Conservation (phyloP, 176 grass and related monocot species). For the Ensete ventricosum region DNA sequence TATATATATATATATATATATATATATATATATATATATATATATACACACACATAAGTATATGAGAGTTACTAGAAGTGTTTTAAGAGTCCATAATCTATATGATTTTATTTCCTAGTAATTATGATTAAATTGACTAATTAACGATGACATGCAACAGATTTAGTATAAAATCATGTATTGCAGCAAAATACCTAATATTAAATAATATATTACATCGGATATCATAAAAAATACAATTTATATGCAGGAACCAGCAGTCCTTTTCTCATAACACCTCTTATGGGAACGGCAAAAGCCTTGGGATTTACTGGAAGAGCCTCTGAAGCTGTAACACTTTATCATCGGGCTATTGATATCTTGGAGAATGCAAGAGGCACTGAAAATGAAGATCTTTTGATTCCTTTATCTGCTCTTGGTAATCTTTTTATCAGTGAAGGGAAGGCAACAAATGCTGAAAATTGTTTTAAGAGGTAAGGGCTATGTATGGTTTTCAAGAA, state of each 20-base stretch:
- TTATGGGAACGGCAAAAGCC: slow-evolving; percentile 36
- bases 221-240: neutral
- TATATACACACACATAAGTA: no score
- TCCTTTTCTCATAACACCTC: slow-evolving; percentile 30
- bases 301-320: slow-evolving; percentile 19
- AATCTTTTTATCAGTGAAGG: slow-evolving; percentile 30
- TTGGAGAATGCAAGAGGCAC: slow-evolving; percentile 28
- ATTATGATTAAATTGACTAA: no score
- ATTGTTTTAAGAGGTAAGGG: slow-evolving; percentile 22
- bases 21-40: no score
- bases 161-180: no score
- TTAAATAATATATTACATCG: neutral
- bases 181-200: no score
- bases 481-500: neutral
- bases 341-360: slow-evolving; percentile 29
- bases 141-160: no score
- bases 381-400: slow-evolving; percentile 19
- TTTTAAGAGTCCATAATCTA: no score
- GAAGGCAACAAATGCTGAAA: slow-evolving; percentile 28
- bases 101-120: no score
- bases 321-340: slow-evolving; percentile 29
- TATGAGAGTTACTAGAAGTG: no score
- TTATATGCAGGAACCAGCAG: slow-evolving; percentile 22
- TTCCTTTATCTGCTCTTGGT: slow-evolving; percentile 27
- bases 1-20: no score